Conservation (phyloP, 2,329 filamentous ascomycete species). For the Pseudohalonectria lignicola region DNA sequence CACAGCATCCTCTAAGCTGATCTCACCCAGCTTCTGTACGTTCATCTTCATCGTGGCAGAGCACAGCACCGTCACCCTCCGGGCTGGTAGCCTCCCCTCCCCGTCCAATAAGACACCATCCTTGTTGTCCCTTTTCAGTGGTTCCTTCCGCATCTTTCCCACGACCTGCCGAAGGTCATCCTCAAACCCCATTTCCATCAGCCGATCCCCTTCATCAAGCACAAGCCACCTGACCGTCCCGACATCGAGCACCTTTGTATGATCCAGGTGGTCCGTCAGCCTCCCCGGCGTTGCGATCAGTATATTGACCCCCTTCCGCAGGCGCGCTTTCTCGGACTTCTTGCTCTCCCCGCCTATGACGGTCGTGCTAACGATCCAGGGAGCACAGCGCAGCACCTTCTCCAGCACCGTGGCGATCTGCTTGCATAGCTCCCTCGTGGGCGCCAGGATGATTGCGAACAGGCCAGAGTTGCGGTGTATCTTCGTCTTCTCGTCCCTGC, state of each 20-base stretch:
- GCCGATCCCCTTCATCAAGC: slow-evolving; percentile 89
- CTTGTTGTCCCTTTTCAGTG: slow-evolving; percentile 45
- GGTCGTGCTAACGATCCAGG: slow-evolving; percentile 88
- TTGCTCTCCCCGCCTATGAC: slow-evolving; percentile 62
- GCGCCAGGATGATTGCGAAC: slow-evolving; percentile 88
- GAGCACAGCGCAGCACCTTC: slow-evolving; percentile 73
- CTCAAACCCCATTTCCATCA: slow-evolving; percentile 98
- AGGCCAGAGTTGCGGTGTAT: slow-evolving; percentile 79
- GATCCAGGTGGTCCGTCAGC: slow-evolving; percentile 81
- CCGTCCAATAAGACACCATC: slow-evolving; percentile 47
- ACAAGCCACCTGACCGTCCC: slow-evolving; percentile 88
- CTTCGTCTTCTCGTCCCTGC: slow-evolving; percentile 25
- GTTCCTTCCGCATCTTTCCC: slow-evolving; percentile 58
- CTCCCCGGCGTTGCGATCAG: slow-evolving; percentile 89
- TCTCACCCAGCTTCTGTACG: slow-evolving; percentile 85
- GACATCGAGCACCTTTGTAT: slow-evolving; percentile 81
- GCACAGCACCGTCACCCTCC: slow-evolving; percentile 80
- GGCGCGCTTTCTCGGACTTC: slow-evolving; percentile 78
- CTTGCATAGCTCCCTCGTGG: slow-evolving; percentile 87
- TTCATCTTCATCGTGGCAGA: slow-evolving; percentile 98
- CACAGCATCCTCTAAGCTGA: slow-evolving; percentile 85
- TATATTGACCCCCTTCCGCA: slow-evolving; percentile 92
- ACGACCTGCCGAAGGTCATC: slow-evolving; percentile 87
- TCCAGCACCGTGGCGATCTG: slow-evolving; percentile 86
- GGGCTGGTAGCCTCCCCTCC: slow-evolving; percentile 48